Base-by-base conservation (phyloP, 1,139 yeast species). In the Pneumocystis carinii region DNA sequence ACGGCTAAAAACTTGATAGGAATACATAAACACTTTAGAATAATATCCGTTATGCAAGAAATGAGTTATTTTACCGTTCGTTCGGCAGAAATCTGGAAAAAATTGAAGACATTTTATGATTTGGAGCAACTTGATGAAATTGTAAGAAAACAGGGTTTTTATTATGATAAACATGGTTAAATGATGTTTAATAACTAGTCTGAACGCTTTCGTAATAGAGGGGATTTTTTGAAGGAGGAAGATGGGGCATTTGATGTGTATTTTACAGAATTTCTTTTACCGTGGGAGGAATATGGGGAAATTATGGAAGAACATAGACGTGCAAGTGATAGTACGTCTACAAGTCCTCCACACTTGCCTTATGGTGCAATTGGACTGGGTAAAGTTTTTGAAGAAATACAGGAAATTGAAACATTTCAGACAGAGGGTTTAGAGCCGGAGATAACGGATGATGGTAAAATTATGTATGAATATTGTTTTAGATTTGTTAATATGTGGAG, bases 51-150 rank as follows among this genome's bases (percentile, higher is more conserved):
- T 17, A 74, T 83, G 27, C 79, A 79, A 62, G 75, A 79, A 62
- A 74, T 87, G 70, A 83, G 84, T 68, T 72, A 73, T 60, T 24
- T 24, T 12, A 24, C 29, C 1, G 15, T 48, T 7, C 24, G 32
- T 0, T 77, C 80, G 0, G 69, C 71, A 1, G 86, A 85, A 59
- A 76, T 87, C 8, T 83, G 87, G 85, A 76, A 75, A 19, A 84
- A 83, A 69, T 76, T 87, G 19, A 74, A 70, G 1, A 74, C 75
- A 29, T 73, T 82, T 60, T 87, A 85, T 70, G 78, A 85, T 69
- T 73, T 86, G 60, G 76, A 78, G 8, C 80, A 79, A 59, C 75
- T 85, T 19, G 87, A 85, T 66, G 78, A 74, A 56, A 67, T 82
- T 29, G 87, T 82, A 65, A 17, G 62, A 61, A 59, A 60, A 64